Base-by-base conservation (phyloP, 2,329 filamentous ascomycete genomes). In the Fonsecaea monophora region DNA sequence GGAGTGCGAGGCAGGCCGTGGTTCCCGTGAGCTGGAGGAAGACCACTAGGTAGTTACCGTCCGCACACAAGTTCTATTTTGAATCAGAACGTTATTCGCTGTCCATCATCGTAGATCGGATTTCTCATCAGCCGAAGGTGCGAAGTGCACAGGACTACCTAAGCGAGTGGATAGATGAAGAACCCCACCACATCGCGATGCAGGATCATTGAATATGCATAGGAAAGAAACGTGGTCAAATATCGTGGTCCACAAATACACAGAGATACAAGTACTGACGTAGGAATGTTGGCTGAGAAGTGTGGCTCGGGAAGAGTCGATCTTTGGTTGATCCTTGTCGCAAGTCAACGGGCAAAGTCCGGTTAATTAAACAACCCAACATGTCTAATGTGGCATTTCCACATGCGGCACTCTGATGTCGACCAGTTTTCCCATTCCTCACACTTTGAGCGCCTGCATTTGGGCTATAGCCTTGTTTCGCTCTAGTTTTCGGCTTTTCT, bases 301-400 rank as follows among this genome's bases (percentile, higher is more conserved):
- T 7, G 35, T 38, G 35, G 35, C 35, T 45, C 6, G 25, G 25
- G 18, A 25, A 50, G 10, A 5, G 25, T 30, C 18, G 9, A 15
- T 50, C 7, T 9, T 50, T 45, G 15, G 25, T 32, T 32, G 30
- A 32, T 32, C 30, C 30, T 32, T 32, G 30, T 15, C 21, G 21
- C n/a, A 48, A 21, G n/a, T 21, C 42, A 18, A 18, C 45, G 45
- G 45, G 45, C 18, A 30, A 50, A 50, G 4, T 50, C 18, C 45
- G 45, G 45, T 12, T 50, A 50, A 45, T 13, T 45, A 42, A 32
- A 32, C 30, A 32, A 53, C 32, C 8, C 53, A 55, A 55, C 32
- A 35, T 35, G 45, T 53, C 57, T 25, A 42, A 55, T 34, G 45
- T 62, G 60, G 60, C 60, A 54, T 62, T 53, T 53, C 30, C 35